Base-by-base conservation (phyloP, 108 stramenopile species). In the Nannochloropsis oceanica region DNA sequence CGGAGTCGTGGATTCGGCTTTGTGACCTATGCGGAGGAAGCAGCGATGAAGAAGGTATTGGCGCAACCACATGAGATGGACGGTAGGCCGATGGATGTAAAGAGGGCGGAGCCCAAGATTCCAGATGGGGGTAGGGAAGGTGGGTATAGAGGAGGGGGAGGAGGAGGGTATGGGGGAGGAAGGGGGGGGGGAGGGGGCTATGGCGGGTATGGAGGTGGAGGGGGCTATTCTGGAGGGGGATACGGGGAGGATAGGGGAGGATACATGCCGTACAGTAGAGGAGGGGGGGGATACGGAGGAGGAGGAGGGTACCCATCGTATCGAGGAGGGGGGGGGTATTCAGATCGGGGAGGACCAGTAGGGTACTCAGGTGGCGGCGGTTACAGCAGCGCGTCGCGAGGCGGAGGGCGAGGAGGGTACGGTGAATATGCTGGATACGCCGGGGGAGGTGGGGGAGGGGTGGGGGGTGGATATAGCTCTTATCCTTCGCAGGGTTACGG, bases 1-100 rank as follows among this genome's bases (percentile, higher is more conserved):
- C 89, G 90, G 24, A 89, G 88, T 44, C 86, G 89, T 12, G 90
- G 90, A 13, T 90, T 90, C n/a, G 90, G 90, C 82, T 90, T 90
- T n/a, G 90, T 90, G 18, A 90, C 90, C 18, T 90, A 87, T 82
- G 84, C 26, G 11, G 80, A 84, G 18, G 50, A 83, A 25, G 83
- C 24, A 25, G 42, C 25, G 24, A 27, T 83, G 25, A 83, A 79
- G 42, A 83, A 27, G 59, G 83, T 83, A n/a, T 26, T 84, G 84
- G 18, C 13, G 73, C 18, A 34, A n/a, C 24, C 26, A 14, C 84
- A 84, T 59, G 27, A 24, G 27, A 73, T 84, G 34, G 20, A 22
- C 7, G 84, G 89, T 5, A 90, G 89, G 89, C 81, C 86, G 27
- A 88, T 90, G 26, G 89, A 90, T 34, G 86, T 90, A 25, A 90